Conservation (phyloP, 2,329 filamentous ascomycete species). For the Helminthosporium solani region DNA sequence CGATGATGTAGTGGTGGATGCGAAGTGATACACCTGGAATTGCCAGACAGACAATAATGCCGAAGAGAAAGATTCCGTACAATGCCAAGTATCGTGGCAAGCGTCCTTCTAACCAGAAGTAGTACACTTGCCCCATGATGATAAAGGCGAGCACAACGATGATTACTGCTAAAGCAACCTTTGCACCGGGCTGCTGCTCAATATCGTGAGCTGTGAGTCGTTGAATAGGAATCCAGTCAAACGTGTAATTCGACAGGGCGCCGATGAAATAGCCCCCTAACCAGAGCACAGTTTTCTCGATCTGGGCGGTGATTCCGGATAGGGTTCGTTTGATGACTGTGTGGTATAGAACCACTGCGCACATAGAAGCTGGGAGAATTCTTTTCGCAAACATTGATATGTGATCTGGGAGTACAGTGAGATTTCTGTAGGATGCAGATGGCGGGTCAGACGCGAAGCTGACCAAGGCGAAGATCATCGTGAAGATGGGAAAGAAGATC, state of each 20-base stretch:
- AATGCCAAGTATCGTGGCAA: constrained; percentile 74
- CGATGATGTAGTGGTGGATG: constrained; percentile 69
- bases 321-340: constrained; percentile 77
- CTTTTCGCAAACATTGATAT: constrained; percentile 67
- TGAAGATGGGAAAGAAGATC: constrained; percentile 80
- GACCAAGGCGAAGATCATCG: constrained; percentile 81
- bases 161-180: constrained; percentile 75
- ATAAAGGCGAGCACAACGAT: constrained; percentile 68
- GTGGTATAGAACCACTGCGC: constrained; percentile 79
- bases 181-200: constrained; percentile 82
- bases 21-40: constrained; percentile 77
- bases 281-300: constrained; percentile 89
- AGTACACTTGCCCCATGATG: constrained; percentile 75
- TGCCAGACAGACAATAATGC: constrained; percentile 67
- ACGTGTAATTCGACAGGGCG: constrained; percentile 88
- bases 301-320: constrained; percentile 69
- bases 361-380: constrained; percentile 82
- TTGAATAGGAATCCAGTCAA: constrained; percentile 88
- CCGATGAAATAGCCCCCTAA: constrained; percentile 88
- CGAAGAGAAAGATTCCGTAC: constrained; percentile 66
- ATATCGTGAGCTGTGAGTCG: constrained; percentile 86
- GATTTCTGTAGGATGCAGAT: constrained; percentile 53
- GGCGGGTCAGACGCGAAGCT: constrained; percentile 87
- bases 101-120: constrained; percentile 80
- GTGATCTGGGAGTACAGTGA: constrained; percentile 51